Conservation (phyloP, 441 rosid genomes). For the Euphorbia corollata region DNA sequence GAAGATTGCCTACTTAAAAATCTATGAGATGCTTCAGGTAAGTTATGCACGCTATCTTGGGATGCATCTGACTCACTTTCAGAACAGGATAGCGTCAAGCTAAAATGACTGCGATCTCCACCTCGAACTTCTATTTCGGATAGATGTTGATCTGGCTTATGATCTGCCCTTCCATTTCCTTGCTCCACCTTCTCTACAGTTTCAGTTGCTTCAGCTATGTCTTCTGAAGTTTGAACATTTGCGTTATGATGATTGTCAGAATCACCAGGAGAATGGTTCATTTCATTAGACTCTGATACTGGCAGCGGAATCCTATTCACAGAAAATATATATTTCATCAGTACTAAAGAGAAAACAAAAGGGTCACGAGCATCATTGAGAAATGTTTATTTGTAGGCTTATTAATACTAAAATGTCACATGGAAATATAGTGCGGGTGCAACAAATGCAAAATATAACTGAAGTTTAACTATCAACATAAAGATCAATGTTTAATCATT, state of each 20-base stretch:
- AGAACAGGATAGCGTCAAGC: conserved; percentile 37
- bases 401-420: conserved; percentile 3
- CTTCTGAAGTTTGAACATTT: conserved; percentile 25
- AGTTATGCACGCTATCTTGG: conserved; percentile 25
- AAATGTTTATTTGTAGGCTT: conserved; percentile 4
- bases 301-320: conserved; percentile 26
- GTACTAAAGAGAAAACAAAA: not conserved
- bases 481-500: not conserved
- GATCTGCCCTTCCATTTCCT: conserved; percentile 24
- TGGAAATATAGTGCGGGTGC: not conserved
- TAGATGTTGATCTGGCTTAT: conserved; percentile 26
- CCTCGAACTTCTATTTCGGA: conserved; percentile 35
- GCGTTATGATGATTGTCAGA: conserved; percentile 18
- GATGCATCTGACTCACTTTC: conserved; percentile 36
- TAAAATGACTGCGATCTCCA: conserved; percentile 30
- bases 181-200: conserved; percentile 24
- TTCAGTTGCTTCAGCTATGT: conserved; percentile 29
- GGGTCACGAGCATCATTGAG: not conserved
- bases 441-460: not conserved
- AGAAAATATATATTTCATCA: conserved; percentile 15
- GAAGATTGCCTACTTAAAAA: conserved; percentile 26
- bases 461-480: not conserved
- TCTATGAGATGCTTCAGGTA: conserved; percentile 21
- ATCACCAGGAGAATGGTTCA: conserved; percentile 19
- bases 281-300: conserved; percentile 25